Evolutionary conservation across 2,329 filamentous ascomycete species (phyloP).

Genomic region (Elsinoe arachidis): DNA sequence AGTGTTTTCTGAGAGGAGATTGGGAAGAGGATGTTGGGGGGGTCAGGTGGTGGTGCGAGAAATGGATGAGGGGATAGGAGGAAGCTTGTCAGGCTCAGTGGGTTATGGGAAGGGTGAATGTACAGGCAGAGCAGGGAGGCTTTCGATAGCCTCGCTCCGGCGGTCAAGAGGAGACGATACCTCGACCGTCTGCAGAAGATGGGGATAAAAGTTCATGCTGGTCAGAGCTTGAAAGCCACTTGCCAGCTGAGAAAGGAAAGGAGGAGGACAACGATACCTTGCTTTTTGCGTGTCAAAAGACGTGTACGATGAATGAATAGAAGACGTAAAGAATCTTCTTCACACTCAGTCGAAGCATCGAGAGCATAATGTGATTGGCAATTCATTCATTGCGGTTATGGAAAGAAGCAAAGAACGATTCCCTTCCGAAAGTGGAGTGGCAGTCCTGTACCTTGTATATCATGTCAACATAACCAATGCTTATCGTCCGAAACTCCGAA

Average conservation of each 20-base stretch:
- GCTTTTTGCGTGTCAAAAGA: too few species aligned
- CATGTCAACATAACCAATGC: background rate
- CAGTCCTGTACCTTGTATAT: too few species aligned
- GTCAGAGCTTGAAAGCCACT: too few species aligned
- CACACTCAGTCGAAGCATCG: background rate
- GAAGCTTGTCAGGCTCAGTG: too few species aligned
- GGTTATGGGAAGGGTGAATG: too few species aligned
- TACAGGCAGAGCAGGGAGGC: background rate
- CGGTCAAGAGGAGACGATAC: too few species aligned
- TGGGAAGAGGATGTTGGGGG: background rate
- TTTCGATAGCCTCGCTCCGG: too few species aligned
- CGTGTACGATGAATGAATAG: constrained; percentile 7
- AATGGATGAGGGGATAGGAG: too few species aligned
- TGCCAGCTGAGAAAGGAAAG: too few species aligned
- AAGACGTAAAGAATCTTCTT: background rate
- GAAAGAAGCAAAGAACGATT: background rate
- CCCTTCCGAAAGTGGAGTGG: background rate
- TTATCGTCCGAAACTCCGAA: background rate
- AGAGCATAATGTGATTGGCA: background rate
- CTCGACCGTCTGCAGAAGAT: too few species aligned
- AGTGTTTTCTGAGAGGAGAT: background rate
- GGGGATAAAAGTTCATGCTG: too few species aligned
- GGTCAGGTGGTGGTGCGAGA: background rate
- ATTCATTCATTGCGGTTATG: constrained; percentile 2
- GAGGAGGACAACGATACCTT: too few species aligned